phyloP scores from a whole-genome alignment of 345 rosid genomes.

The Heritiera littoralis region DNA sequence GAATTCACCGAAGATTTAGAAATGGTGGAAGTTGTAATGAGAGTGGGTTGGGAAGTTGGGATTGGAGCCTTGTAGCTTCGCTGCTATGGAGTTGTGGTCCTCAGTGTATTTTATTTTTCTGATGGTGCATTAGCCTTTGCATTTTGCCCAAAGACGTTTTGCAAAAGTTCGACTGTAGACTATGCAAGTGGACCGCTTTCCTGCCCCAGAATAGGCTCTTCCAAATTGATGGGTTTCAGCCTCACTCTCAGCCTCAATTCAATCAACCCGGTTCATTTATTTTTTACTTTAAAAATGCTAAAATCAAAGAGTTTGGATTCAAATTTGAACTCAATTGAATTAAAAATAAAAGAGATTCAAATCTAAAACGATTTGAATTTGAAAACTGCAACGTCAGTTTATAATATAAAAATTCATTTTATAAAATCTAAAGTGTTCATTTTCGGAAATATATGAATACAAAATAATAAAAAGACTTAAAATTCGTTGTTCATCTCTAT shows the following conservation, averaged over 20 bases:
- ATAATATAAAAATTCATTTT: too few relatives aligned
- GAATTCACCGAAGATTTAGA: too few relatives aligned
- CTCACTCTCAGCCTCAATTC: not conserved
- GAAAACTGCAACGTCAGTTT: too few relatives aligned
- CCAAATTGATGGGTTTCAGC: not conserved
- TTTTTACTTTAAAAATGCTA: not conserved
- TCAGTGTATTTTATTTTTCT: too few relatives aligned
- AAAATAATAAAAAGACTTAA: too few relatives aligned
- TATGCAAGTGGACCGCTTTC: not conserved
- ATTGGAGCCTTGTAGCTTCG: not conserved
- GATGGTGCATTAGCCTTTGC: not conserved
- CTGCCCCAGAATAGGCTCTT: not conserved
- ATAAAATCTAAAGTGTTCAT: too few relatives aligned
- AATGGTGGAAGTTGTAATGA: too few relatives aligned
- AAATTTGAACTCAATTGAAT: not conserved
- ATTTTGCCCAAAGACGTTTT: not conserved
- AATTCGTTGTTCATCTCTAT: too few relatives aligned
- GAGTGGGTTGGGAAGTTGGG: not conserved
- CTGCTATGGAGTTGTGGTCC: not conserved
- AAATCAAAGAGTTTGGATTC: not conserved
- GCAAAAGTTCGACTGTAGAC: not conserved
- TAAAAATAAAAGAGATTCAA: too few relatives aligned
- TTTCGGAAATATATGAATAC: too few relatives aligned
- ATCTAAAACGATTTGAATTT: too few relatives aligned
- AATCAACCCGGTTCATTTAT: not conserved